These are phyloP conservation scores for Juncus effusus DNA, from an alignment of 176 grass and related monocot species.

Conservation along the genomic window DNA sequence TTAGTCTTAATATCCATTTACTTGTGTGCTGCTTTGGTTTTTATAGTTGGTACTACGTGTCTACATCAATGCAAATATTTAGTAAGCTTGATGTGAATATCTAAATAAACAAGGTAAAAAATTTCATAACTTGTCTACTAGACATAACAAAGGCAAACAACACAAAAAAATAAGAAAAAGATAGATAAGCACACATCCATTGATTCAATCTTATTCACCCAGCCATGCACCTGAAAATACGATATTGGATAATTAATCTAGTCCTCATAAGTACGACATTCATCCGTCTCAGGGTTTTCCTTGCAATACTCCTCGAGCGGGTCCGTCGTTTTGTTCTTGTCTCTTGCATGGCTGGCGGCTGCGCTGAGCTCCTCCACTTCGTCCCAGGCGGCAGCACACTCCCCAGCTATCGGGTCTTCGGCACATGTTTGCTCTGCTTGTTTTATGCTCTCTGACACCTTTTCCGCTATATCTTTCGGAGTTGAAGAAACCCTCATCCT, in stretches of 20 bases:
- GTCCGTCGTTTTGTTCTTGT: conserved; percentile 56
- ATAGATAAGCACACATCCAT: neutral
- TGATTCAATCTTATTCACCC: too few relatives aligned
- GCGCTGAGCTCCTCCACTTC: conserved; percentile 96
- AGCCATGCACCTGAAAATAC: neutral
- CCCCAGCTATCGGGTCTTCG: conserved; percentile 42
- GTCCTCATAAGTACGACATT: conserved; percentile 92
- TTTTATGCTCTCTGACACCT: conserved; percentile 92
- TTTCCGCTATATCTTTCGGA: conserved; percentile 55
- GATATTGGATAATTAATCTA: neutral
- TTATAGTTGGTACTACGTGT: too few relatives aligned
- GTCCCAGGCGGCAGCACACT: conserved; percentile 93
- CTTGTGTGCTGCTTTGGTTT: too few relatives aligned
- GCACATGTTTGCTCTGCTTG: conserved; percentile 72
- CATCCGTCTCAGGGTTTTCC: conserved; percentile 76
- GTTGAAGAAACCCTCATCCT: conserved; percentile 23
- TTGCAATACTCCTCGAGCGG: conserved; percentile 86
- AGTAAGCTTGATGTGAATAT: too few relatives aligned
- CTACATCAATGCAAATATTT: too few relatives aligned
- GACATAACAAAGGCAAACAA: neutral
- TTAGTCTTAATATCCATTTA: too few relatives aligned
- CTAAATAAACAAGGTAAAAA: too few relatives aligned
- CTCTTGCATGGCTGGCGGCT: conserved; percentile 68
- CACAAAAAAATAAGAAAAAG: neutral
- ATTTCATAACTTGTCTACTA: too few relatives aligned